These are phyloP conservation scores for Agaricales sp. DNA, from an alignment of 1,284 basidiomycete species.

Conservation along the genomic window DNA sequence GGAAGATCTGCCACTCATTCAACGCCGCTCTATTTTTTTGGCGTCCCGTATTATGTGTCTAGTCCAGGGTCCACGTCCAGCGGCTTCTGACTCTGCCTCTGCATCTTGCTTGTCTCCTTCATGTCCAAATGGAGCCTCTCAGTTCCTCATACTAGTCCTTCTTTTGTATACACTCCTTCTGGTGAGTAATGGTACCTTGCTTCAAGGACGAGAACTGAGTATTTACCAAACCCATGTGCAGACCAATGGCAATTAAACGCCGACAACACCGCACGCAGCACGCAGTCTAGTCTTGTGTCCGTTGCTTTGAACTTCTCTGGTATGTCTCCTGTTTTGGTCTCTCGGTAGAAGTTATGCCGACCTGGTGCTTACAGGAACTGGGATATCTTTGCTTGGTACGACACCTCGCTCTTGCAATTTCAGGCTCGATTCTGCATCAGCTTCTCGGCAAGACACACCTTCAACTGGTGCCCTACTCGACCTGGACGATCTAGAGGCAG, in stretches of 20 bases:
- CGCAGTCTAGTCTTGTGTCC: not conserved
- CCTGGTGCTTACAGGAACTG: conserved; percentile 16
- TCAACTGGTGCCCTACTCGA: not conserved
- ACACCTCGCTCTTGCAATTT: conserved; percentile 20
- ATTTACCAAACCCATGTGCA: not conserved
- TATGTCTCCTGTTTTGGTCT: conserved; percentile 7
- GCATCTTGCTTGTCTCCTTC: conserved; percentile 9
- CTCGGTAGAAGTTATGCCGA: too few relatives aligned
- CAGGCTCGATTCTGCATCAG: conserved; percentile 16
- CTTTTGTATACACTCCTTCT: conserved; percentile 13
- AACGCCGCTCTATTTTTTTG: too few relatives aligned
- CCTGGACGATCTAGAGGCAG: not conserved
- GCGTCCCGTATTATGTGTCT: too few relatives aligned
- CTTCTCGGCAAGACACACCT: conserved; percentile 6
- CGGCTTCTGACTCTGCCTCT: not conserved
- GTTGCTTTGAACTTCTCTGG: conserved; percentile 9
- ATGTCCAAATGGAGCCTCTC: conserved; percentile 18
- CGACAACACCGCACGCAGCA: not conserved
- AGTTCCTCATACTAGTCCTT: conserved; percentile 16
- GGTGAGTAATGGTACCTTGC: conserved; percentile 6
- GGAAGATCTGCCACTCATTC: too few relatives aligned
- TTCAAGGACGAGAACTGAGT: too few relatives aligned
- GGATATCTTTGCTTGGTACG: conserved; percentile 18
- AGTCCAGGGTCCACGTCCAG: not conserved
- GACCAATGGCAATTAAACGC: not conserved